phyloP scores from a whole-genome alignment of 345 rosid genomes.

The Populus tremula region DNA sequence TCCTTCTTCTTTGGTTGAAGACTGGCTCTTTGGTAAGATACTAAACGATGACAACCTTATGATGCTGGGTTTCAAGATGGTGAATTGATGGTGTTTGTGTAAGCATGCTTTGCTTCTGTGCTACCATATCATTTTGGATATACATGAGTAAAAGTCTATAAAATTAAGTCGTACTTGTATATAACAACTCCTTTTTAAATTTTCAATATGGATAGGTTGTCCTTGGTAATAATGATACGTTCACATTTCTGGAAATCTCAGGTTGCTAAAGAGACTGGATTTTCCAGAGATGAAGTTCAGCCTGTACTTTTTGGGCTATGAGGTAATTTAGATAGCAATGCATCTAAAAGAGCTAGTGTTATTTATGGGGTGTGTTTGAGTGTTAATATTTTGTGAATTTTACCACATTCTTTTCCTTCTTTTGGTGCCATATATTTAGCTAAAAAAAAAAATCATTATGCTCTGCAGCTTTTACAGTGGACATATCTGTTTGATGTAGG shows the following conservation, averaged over 20 bases:
- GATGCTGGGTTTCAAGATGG: no score
- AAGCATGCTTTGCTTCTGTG: neutral
- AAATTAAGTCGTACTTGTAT: neutral
- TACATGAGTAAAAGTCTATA: neutral
- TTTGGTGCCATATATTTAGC: neutral
- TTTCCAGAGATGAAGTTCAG: conserved; percentile 88
- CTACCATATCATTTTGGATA: neutral
- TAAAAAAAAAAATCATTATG: neutral
- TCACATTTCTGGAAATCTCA: conserved; percentile 13
- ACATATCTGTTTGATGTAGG: conserved; percentile 38
- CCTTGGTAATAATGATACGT: neutral
- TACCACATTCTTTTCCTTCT: neutral
- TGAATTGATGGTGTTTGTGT: neutral
- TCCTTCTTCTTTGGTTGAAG: no score
- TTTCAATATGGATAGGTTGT: neutral
- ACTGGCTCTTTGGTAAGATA: no score
- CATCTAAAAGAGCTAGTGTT: neutral
- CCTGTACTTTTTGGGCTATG: conserved; percentile 84
- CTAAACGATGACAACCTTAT: no score
- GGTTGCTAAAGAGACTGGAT: conserved; percentile 87
- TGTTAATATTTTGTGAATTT: neutral
- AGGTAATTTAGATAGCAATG: conserved; percentile 43
- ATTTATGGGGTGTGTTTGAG: neutral
- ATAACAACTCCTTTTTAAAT: neutral
- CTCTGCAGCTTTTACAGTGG: neutral